Percentiles rank a stretch among this genome's conserved stretches.
phyloP scores from a whole-genome alignment of 129 eudicot species.

The Tagetes erecta region DNA sequence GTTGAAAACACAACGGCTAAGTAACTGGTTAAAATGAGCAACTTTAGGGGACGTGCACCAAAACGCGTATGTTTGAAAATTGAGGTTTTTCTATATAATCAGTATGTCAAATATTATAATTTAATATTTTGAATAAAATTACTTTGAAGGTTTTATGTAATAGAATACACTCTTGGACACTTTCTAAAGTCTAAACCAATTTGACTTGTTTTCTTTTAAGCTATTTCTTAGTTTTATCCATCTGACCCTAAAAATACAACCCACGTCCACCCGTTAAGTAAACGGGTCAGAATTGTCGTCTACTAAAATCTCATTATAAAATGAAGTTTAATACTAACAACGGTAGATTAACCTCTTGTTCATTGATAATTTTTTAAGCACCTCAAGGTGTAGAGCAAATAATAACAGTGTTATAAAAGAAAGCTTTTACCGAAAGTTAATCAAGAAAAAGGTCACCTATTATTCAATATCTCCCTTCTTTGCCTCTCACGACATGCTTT shows the following conservation, averaged over 20 bases:
- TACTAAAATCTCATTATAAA: not conserved
- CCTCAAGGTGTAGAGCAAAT: not conserved
- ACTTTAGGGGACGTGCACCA: not conserved
- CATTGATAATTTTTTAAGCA: not conserved
- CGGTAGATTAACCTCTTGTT: not conserved
- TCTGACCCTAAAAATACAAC: not conserved
- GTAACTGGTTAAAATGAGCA: not conserved
- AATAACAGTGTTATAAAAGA: not conserved
- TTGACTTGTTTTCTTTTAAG: not conserved
- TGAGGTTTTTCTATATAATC: not conserved
- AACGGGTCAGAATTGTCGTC: not conserved
- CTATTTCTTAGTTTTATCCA: not conserved
- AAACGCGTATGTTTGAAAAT: not conserved
- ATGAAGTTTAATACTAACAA: not conserved
- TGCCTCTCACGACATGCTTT: constrained; percentile 92
- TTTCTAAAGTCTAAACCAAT: not conserved
- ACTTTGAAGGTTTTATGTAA: not conserved
- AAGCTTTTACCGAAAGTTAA: not conserved
- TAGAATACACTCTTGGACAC: not conserved
- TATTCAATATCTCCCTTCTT: constrained; percentile 81
- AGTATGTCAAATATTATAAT: not conserved
- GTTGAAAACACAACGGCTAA: not conserved
- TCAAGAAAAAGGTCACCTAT: constrained; percentile 48
- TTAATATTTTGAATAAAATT: no score
- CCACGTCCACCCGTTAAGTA: not conserved